Evolutionary conservation across 805 yeast genomes (phyloP), one percentile per base, ranked within the genome.

Genomic region (Candida golubevii): DNA sequence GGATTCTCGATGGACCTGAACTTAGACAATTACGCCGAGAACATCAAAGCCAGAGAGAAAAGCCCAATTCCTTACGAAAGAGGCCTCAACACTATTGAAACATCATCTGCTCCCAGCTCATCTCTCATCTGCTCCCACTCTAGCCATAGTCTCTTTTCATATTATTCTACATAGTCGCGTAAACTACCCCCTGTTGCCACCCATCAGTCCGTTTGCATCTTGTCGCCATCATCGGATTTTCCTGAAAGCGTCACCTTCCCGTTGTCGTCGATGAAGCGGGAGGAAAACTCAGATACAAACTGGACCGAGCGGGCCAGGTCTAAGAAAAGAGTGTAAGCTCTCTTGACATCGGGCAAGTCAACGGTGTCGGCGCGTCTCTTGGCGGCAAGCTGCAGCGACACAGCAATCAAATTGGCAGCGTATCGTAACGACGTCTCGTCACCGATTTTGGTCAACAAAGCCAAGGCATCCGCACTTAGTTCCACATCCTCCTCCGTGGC

Each of bases 401-500:
- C 97, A 11, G 96, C 77, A 47, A 93, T 84, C 65, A 93, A 77
- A 66, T 93, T 95, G 38, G 96, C 74, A 23, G 96, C 93, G 63
- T 93, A 93, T 60, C 99, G 82, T 57, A 93, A 77, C 62, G 95
- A 83, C 6, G 98, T 87, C 62, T 86, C 96, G 51, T 79, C 75
- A 12, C 96, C 97, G 50, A 90, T 88, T 61, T 88, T 86, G 23
- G 98, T 88, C 56, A 93, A 77, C 55, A 89, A 75, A 38, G 86
- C 91, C 51, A 91, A 72, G 0, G 97, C 96, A 58, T 89, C 97
- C 7, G 77, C 74, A 12, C 82, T 65, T 50, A 93, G 70, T 53
- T 88, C 93, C 40, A 88, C 90, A 60, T 90, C 97, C 66, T 93
- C 99, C 61, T 89, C 96, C 57, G 83, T 86, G 2, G 97, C 88